phyloP scores from a whole-genome alignment of 2,329 filamentous ascomycete genomes.

The Diaporthe sp. region DNA sequence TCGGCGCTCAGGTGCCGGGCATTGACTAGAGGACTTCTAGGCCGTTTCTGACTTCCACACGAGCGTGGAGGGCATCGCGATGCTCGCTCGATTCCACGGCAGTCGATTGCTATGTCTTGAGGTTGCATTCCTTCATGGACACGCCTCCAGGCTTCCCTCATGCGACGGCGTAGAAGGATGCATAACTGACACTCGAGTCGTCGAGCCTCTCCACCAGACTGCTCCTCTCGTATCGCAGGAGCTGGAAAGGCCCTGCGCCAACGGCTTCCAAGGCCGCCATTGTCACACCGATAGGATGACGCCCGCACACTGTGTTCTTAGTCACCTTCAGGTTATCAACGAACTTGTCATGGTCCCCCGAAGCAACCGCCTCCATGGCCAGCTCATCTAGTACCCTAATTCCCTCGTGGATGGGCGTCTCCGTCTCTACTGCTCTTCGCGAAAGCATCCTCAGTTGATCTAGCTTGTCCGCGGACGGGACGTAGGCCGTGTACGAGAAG shows the following conservation, averaged over 20 bases:
- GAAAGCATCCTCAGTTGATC: conserved; percentile 57
- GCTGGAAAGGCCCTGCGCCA: conserved; percentile 70
- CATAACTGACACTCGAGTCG: conserved; percentile 95
- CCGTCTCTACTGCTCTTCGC: conserved; percentile 50
- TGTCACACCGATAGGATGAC: conserved; percentile 93
- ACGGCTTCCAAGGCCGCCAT: conserved; percentile 85
- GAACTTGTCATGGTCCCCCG: conserved; percentile 80
- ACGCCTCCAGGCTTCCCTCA: conserved; percentile 50
- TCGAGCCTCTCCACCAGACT: conserved; percentile 75
- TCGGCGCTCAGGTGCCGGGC: background rate
- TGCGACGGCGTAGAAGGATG: conserved; percentile 87
- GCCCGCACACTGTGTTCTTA: conserved; percentile 91
- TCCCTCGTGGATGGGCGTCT: conserved; percentile 81
- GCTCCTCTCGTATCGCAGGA: conserved; percentile 91
- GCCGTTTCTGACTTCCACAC: background rate
- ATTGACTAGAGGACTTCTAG: background rate
- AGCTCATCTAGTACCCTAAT: conserved; percentile 85
- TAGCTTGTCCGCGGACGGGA: conserved; percentile 59
- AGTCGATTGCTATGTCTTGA: background rate
- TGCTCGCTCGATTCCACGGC: background rate
- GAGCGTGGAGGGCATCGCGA: background rate
- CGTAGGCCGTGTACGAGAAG: conserved; percentile 88
- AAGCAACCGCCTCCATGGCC: conserved; percentile 88
- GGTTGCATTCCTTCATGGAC: background rate
- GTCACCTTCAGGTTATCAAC: conserved; percentile 78